Conservation (phyloP, 192 early-diverging fungal genomes). For the Phlyctochytrium bullatum region DNA sequence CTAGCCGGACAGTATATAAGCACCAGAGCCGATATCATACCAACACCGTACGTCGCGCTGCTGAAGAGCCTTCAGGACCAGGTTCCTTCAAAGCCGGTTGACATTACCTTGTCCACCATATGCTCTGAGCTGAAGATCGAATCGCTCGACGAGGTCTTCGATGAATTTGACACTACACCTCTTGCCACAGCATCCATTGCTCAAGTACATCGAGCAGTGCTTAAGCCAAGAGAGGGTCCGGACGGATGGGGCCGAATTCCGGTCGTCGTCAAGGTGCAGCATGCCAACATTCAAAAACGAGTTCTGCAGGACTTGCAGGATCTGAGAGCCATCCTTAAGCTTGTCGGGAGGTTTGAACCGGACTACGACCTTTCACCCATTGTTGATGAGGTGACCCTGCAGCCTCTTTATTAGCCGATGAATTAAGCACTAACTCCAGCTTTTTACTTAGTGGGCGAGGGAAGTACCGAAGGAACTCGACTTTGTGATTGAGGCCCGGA, state of each 20-base stretch:
- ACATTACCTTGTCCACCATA: slow-evolving; percentile 11
- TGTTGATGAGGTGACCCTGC: neutral
- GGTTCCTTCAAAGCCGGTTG: slow-evolving; percentile 10
- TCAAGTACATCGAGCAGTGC: slow-evolving; percentile 78
- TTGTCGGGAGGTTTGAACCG: slow-evolving; percentile 20
- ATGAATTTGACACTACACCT: slow-evolving; percentile 63
- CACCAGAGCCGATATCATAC: slow-evolving; percentile 21
- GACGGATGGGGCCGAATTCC: slow-evolving; percentile 23
- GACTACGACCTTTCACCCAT: slow-evolving; percentile 25
- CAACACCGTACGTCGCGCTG: slow-evolving; percentile 19
- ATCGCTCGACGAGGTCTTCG: slow-evolving; percentile 52
- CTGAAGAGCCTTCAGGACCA: slow-evolving; percentile 20
- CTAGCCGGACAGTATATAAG: slow-evolving; percentile 30
- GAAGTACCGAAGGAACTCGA: slow-evolving; percentile 36
- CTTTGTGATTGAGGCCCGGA: slow-evolving; percentile 28
- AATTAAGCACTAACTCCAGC: neutral
- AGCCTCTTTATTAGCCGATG: no score
- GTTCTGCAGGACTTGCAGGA: slow-evolving; percentile 27
- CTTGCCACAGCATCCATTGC: slow-evolving; percentile 89
- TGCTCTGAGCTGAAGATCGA: slow-evolving; percentile 8
- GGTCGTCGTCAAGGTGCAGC: slow-evolving; percentile 37
- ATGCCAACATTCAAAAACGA: slow-evolving; percentile 15
- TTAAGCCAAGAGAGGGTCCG: slow-evolving; percentile 33
- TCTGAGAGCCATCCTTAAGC: slow-evolving; percentile 5
- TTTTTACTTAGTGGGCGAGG: slow-evolving; percentile 23